Evolutionary conservation across 2,329 filamentous ascomycete species (phyloP), one percentile per base, ranked within the genome.

Genomic region (Trichothecium roseum): DNA sequence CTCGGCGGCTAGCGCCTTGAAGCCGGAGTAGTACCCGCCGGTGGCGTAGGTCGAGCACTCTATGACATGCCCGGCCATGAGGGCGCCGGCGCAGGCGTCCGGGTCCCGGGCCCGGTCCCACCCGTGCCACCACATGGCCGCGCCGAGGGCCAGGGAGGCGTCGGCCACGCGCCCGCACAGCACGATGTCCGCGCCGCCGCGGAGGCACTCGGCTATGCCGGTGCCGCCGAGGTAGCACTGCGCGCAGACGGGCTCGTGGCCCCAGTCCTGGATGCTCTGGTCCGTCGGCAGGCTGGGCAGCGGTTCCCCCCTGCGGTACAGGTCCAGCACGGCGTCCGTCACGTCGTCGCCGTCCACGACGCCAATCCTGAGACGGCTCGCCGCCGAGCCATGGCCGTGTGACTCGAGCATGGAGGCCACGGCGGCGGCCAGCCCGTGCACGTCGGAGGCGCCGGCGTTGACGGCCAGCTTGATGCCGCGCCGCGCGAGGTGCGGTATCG

Each of bases 31-130:
- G 41, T 76, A 74, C 0, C 55, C 64, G 0, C 71, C 72, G 0
- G 67, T 69, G 3, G 67, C 67, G 36, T 76, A 76, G 1, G 64
- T 57, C 0, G 60, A 63, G 43, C 69, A 74, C 44, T 74, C 70
- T 28, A 73, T 71, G 5, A 73, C 46, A 47, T 74, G 68, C 2
- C 66, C 69, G 1, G 68, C 67, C 4, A 74, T 48, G 0, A 74
- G 46, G 0, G 67, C 55, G 0, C 65, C 64, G 0, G 71, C 72
- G 4, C 77, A 54, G 14, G 55, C 44, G 39, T 75, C 62, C 14
- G 77, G 54, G n/a, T 55, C 43, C 38, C 74, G 61, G 15, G 63
- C 70, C 17, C 66, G 57, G 0, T 54, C 58, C 73, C 71, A 78
- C 2, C 57, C 53, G 36, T 76, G 62, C 64, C 70, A 77, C 54